Percentiles rank a stretch among this genome's conserved stretches.
phyloP scores from a whole-genome alignment of 805 yeast species.

The Starmerella sp. region DNA sequence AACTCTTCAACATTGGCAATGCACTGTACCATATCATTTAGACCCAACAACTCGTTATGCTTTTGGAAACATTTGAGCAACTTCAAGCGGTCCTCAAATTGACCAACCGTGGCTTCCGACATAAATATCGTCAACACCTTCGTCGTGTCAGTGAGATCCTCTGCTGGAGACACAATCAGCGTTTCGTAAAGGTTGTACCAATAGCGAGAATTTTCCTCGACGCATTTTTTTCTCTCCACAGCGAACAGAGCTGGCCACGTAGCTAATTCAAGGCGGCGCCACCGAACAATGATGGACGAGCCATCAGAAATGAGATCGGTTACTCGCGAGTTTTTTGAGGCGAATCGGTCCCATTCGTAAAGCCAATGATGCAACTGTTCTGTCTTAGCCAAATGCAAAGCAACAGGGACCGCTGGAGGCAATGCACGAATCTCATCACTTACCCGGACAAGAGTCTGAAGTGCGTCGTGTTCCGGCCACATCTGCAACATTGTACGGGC shows the following conservation, averaged over 20 bases:
- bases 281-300: constrained; percentile 62
- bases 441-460: constrained; percentile 53
- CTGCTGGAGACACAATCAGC: constrained; percentile 34
- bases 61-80: constrained; percentile 53
- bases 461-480: constrained; percentile 95
- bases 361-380: constrained; percentile 78
- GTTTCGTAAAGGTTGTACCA: constrained; percentile 87
- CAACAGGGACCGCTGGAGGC: constrained; percentile 61
- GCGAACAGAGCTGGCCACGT: constrained; percentile 73
- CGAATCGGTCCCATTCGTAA: constrained; percentile 90
- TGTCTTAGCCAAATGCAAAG: constrained; percentile 62
- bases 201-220: constrained; percentile 56
- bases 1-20: constrained; percentile 49
- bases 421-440: constrained; percentile 54
- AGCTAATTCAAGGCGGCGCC: constrained; percentile 81
- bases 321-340: constrained; percentile 65
- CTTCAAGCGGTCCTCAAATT: constrained; percentile 46
- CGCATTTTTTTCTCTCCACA: constrained; percentile 40
- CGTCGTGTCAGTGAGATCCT: constrained; percentile 32
- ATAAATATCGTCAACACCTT: constrained; percentile 63
- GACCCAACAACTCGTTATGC: constrained; percentile 34
- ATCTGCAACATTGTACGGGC: constrained; percentile 41
- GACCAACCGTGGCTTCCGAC: constrained; percentile 68
- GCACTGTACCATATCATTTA: constrained; percentile 27
- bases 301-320: constrained; percentile 43